A percentile compares a stretch with the other conserved stretches of the same genome.
Evolutionary conservation across 1,284 basidiomycete species (phyloP).

Genomic region (Rhodotorula sp.): DNA sequence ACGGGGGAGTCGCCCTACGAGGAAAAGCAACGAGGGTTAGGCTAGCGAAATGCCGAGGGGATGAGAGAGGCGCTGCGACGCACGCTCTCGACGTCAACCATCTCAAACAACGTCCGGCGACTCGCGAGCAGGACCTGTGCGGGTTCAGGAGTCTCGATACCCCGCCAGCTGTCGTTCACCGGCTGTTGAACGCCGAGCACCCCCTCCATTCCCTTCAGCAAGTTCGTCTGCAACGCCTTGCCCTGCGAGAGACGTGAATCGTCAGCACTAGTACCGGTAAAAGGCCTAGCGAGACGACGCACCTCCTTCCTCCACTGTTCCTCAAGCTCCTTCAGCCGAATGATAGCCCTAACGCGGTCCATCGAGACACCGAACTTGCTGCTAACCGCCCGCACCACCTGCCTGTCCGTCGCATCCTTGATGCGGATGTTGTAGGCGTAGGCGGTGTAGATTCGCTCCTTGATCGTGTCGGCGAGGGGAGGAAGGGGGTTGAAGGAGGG

Average conservation of each 20-base stretch:
- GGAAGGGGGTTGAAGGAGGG: conserved; percentile 71
- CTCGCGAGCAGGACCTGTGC: conserved; percentile 8
- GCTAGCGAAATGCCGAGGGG: background rate
- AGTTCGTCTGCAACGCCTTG: conserved; percentile 22
- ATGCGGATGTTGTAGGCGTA: conserved; percentile 60
- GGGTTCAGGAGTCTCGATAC: conserved; percentile 27
- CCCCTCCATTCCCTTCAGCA: conserved; percentile 35
- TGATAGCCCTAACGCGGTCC: conserved; percentile 72
- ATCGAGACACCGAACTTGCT: conserved; percentile 63
- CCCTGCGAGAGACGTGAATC: conserved; percentile 2
- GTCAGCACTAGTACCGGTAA: too few relatives aligned
- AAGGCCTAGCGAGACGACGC: background rate
- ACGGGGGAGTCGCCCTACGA: conserved; percentile 31
- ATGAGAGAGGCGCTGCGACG: background rate
- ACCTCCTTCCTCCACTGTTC: conserved; percentile 61
- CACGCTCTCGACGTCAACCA: conserved; percentile 37
- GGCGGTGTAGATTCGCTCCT: conserved; percentile 50
- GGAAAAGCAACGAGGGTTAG: too few relatives aligned
- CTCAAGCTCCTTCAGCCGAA: conserved; percentile 74
- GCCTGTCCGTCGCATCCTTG: conserved; percentile 49
- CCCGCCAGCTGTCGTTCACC: conserved; percentile 27
- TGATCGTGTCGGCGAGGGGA: conserved; percentile 64
- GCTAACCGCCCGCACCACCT: conserved; percentile 63
- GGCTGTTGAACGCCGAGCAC: conserved; percentile 31
- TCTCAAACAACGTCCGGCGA: conserved; percentile 34